Base-by-base conservation (phyloP, 2,329 filamentous ascomycete genomes). In the Fusarium pseudocircinatum region DNA sequence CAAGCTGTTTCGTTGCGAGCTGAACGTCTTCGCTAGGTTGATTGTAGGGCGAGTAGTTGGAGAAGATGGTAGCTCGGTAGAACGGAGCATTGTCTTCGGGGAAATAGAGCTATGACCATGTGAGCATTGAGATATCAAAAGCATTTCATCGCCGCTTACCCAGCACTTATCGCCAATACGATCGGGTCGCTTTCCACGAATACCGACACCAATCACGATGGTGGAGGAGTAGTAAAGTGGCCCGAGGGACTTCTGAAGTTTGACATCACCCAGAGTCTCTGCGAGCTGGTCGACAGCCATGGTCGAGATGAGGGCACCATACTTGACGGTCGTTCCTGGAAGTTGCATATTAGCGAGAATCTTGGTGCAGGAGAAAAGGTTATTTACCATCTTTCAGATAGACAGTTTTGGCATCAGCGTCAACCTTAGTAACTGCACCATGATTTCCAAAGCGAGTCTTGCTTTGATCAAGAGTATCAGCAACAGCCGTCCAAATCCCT, bases 101-200 rank as follows among this genome's bases (percentile, higher is more conserved):
- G 91, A 98, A 99, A 90, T 99, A 99, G 75, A 99, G 88, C 52
- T 54, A 1, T 30, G 3, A 0, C 12, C 6, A 5, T 24, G 11
- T 54, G 4, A 54, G 26, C 12, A 10, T 20, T 0, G 1, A 30
- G 4, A 7, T 4, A 28, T 20, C 6, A 18, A 20, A 2, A 4
- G 7, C 0, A 0, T 4, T n/a, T 4, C 14, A 7, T 18, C 0
- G 1, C 7, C 5, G 2, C 52, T n/a, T 54, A 54, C 52, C 95
- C 96, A 99, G 91, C 96, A 99, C 90, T 98, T 99, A 87, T 99
- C 96, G 75, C 96, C 96, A 78, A 99, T 99, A 81, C 94, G 93
- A 83, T 97, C 95, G 40, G 96, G 96, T 75, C 96, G 94, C 79
- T 88, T 89, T 75, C 96, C 96, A 81, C 96, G 94, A 79, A 99